phyloP scores from a whole-genome alignment of 2,329 filamentous ascomycete genomes.

The Cytospora schulzeri region DNA sequence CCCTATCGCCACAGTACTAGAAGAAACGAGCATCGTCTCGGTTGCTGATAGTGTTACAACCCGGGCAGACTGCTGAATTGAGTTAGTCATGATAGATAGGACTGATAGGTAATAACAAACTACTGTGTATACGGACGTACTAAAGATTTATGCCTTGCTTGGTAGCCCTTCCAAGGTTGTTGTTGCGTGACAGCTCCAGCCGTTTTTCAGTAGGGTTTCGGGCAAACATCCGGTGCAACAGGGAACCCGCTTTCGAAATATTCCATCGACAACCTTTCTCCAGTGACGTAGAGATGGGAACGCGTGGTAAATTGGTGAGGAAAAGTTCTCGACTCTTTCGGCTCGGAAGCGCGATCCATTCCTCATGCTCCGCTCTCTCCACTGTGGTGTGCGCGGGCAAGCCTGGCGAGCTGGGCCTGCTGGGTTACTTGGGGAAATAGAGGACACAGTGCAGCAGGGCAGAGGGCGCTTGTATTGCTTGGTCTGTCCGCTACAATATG shows the following conservation, averaged over 20 bases:
- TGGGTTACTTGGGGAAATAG: too few relatives aligned
- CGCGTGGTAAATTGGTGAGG: neutral
- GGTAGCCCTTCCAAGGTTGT: neutral
- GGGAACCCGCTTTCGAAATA: neutral
- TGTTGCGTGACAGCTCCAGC: neutral
- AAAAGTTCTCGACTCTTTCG: neutral
- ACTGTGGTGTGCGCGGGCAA: neutral
- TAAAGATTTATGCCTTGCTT: neutral
- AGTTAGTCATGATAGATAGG: neutral
- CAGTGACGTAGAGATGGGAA: neutral
- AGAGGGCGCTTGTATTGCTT: neutral
- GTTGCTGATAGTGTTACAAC: too few relatives aligned
- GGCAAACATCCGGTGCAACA: neutral
- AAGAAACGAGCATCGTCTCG: too few relatives aligned
- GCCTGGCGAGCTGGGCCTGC: too few relatives aligned
- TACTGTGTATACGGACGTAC: neutral
- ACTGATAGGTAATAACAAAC: conserved; percentile 6
- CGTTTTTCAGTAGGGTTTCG: neutral
- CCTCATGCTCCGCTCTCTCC: neutral
- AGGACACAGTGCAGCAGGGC: neutral
- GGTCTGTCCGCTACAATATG: neutral
- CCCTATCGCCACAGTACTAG: neutral
- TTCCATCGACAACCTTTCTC: neutral
- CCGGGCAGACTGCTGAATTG: neutral
- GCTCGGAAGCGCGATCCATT: neutral